These are phyloP conservation scores for Aspergillus sp. DNA, from an alignment of 2,329 filamentous ascomycete genomes.

Conservation along the genomic window DNA sequence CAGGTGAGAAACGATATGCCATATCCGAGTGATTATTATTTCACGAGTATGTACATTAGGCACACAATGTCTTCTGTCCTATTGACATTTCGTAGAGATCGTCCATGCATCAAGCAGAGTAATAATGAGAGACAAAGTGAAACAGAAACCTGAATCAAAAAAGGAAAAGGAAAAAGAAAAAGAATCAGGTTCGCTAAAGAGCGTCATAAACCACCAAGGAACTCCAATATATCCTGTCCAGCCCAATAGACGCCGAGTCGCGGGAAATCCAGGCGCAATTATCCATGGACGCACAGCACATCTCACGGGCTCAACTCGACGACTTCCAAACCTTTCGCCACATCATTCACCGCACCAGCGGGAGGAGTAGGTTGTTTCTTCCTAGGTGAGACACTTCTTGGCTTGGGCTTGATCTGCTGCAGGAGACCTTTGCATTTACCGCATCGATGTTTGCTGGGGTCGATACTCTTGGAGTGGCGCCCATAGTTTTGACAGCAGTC, in stretches of 20 bases:
- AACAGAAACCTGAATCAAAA: not conserved
- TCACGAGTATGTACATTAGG: not conserved
- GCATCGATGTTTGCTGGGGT: slow-evolving; percentile 69
- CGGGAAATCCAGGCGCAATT: no score
- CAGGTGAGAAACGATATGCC: not conserved
- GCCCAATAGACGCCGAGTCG: not conserved
- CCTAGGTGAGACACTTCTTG: slow-evolving; percentile 49
- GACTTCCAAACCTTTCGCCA: slow-evolving; percentile 2
- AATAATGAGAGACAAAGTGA: not conserved
- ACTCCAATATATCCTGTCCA: not conserved
- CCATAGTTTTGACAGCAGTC: slow-evolving; percentile 72
- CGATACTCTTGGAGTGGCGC: slow-evolving; percentile 82
- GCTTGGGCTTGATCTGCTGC: slow-evolving; percentile 76
- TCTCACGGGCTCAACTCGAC: not conserved
- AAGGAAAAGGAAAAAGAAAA: not conserved
- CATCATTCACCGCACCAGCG: not conserved
- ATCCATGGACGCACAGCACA: not conserved
- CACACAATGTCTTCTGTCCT: not conserved
- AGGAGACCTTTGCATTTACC: slow-evolving; percentile 71
- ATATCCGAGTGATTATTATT: not conserved
- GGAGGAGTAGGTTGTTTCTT: slow-evolving; percentile 20
- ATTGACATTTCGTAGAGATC: not conserved
- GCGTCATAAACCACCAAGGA: not conserved
- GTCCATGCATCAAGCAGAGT: not conserved
- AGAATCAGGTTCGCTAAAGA: not conserved